A percentile compares a stretch with the other conserved stretches of the same genome.
phyloP scores from a whole-genome alignment of 1,284 basidiomycete genomes.

The Ceratobasidium sp. region DNA sequence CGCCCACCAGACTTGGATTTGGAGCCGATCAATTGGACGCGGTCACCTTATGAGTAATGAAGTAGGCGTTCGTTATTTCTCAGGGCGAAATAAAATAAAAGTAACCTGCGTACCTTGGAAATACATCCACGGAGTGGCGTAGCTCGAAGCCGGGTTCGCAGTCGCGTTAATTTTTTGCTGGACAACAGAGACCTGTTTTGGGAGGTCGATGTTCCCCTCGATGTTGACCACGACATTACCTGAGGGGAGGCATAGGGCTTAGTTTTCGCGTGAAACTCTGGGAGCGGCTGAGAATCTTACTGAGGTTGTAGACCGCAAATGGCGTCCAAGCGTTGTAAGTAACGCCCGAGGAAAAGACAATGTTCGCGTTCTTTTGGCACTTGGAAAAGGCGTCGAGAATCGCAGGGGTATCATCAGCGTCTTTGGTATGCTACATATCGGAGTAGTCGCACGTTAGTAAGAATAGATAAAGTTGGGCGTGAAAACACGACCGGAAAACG shows the following conservation, averaged over 20 bases:
- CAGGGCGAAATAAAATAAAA: background rate
- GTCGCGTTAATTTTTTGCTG: slow-evolving; percentile 52
- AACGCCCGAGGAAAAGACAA: slow-evolving; percentile 68
- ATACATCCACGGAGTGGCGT: slow-evolving; percentile 64
- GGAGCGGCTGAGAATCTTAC: slow-evolving; percentile 53
- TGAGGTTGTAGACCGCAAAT: slow-evolving; percentile 55
- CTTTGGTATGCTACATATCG: slow-evolving; percentile 41
- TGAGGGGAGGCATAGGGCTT: slow-evolving; percentile 56
- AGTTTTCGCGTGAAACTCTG: slow-evolving; percentile 52
- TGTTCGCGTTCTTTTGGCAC: slow-evolving; percentile 64
- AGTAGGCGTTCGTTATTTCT: slow-evolving; percentile 63
- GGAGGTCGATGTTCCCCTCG: slow-evolving; percentile 65
- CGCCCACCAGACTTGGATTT: too few species aligned
- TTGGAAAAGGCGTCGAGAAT: slow-evolving; percentile 62
- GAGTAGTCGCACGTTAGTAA: slow-evolving; percentile 3
- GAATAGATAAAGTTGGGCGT: too few species aligned
- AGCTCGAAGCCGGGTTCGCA: slow-evolving; percentile 56
- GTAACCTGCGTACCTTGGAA: slow-evolving; percentile 54
- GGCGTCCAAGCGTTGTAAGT: slow-evolving; percentile 66
- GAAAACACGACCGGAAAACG: background rate
- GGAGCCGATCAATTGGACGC: slow-evolving; percentile 68
- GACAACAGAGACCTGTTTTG: slow-evolving; percentile 61
- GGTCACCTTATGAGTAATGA: slow-evolving; percentile 67
- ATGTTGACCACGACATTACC: slow-evolving; percentile 62
- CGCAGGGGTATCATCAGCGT: slow-evolving; percentile 66